These are phyloP conservation scores for Creolimax fragrantissima DNA, from an alignment of 78 protist species.

Conservation along the genomic window DNA sequence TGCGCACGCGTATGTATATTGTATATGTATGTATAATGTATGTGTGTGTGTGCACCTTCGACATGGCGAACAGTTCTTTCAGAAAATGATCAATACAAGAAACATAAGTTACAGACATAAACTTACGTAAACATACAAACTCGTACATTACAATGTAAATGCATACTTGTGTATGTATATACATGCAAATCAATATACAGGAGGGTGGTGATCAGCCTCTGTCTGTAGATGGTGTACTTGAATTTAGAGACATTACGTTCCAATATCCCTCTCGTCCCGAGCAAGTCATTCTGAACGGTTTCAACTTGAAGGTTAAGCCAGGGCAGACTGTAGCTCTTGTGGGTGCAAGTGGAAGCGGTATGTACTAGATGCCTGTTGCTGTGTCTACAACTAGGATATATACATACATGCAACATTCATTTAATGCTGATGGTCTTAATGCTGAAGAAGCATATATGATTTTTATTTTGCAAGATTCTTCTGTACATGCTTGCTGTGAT, in stretches of 20 bases:
- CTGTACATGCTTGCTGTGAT: too few species aligned
- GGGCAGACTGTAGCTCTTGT: constrained; percentile 5
- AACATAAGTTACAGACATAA: too few species aligned
- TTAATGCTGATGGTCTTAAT: too few species aligned
- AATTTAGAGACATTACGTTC: background rate
- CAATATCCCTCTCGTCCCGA: constrained; percentile 17
- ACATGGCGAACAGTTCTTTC: too few species aligned
- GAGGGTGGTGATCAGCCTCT: background rate
- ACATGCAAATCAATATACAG: too few species aligned
- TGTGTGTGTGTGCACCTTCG: background rate
- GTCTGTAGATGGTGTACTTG: background rate
- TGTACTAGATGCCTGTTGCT: background rate
- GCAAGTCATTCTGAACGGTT: background rate
- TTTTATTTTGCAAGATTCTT: too few species aligned
- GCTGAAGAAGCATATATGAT: too few species aligned
- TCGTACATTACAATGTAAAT: background rate
- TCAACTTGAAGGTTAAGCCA: constrained; percentile 4
- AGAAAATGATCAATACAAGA: too few species aligned
- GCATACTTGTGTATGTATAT: background rate
- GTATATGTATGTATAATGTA: background rate
- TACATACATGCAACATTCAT: too few species aligned
- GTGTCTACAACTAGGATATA: too few species aligned
- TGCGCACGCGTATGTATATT: background rate
- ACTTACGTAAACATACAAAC: background rate
- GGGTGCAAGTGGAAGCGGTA: constrained; percentile 20